Conservation (phyloP, 441 rosid genomes). For the Arabidopsis hybrid region DNA sequence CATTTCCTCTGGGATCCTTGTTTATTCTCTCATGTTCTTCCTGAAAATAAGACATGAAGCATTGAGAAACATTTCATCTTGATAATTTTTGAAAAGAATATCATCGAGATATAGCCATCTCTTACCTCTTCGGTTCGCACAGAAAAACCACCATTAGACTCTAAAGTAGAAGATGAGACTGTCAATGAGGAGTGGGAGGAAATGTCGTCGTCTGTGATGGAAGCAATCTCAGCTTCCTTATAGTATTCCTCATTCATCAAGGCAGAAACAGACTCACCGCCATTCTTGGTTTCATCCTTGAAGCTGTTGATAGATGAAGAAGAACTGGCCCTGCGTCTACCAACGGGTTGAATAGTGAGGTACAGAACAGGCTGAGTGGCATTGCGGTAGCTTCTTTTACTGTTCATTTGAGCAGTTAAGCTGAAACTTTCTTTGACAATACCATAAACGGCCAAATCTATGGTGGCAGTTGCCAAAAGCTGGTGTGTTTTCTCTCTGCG, state of each 20-base stretch:
- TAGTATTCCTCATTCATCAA: constrained; percentile 82
- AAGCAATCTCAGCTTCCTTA: constrained; percentile 80
- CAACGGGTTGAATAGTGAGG: constrained; percentile 66
- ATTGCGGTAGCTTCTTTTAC: constrained; percentile 79
- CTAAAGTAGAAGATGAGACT: constrained; percentile 56
- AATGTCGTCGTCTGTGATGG: constrained; percentile 79
- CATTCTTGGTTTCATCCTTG: constrained; percentile 56
- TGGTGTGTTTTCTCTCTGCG: constrained; percentile 83
- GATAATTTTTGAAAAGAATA: neutral
- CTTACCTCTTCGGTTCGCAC: constrained; percentile 57
- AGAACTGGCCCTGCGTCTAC: constrained; percentile 52
- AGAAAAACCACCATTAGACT: constrained; percentile 57
- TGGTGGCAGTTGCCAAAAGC: constrained; percentile 72
- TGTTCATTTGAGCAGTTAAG: constrained; percentile 71
- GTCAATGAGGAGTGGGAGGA: constrained; percentile 80
- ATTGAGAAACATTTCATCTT: constrained; percentile 6
- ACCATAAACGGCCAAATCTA: constrained; percentile 86
- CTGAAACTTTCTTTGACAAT: constrained; percentile 57
- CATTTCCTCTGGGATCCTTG: constrained; percentile 28
- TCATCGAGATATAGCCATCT: neutral
- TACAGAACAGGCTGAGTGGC: constrained; percentile 79
- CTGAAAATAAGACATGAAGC: constrained; percentile 26
- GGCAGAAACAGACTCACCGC: constrained; percentile 70
- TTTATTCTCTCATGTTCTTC: constrained; percentile 42
- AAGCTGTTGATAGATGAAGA: constrained; percentile 54